phyloP scores from a whole-genome alignment of 257 asterid species.

The Lycium ferocissimum region DNA sequence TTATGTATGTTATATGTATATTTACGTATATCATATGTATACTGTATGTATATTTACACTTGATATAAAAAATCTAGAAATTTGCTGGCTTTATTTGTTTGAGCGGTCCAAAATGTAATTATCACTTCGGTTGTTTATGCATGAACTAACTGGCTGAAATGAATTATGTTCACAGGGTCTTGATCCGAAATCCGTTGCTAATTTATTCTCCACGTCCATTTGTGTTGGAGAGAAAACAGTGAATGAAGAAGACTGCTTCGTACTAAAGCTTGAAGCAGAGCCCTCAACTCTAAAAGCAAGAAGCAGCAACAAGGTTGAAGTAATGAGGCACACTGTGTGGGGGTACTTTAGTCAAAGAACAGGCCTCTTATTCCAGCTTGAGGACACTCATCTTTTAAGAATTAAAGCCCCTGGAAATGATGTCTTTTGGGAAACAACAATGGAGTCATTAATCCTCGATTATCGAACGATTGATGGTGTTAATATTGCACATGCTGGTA shows the following conservation, averaged over 20 bases:
- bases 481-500: constrained; percentile 52
- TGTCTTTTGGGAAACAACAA: constrained; percentile 31
- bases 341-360: constrained; percentile 44
- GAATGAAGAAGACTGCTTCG: constrained; percentile 51
- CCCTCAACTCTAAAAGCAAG: constrained; percentile 31
- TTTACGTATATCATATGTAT: no score
- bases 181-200: constrained; percentile 50
- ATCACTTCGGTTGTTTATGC: neutral
- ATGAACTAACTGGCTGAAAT: constrained; percentile 20
- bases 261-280: constrained; percentile 47
- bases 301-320: constrained; percentile 45
- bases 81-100: no score
- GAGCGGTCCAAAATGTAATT: no score
- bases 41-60: no score
- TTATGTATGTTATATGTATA: no score
- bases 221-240: constrained; percentile 51
- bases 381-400: constrained; percentile 48
- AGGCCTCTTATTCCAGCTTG: constrained; percentile 46
- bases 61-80: no score
- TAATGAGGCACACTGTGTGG: constrained; percentile 44
- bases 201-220: constrained; percentile 45
- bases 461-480: constrained; percentile 47
- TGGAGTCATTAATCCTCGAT: constrained; percentile 42
- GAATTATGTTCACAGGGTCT: constrained; percentile 36
- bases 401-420: constrained; percentile 32